Evolutionary conservation across 306 rosid genomes (phyloP), one percentile per base, ranked within the genome.

Genomic region (Castanopsis chinensis): DNA sequence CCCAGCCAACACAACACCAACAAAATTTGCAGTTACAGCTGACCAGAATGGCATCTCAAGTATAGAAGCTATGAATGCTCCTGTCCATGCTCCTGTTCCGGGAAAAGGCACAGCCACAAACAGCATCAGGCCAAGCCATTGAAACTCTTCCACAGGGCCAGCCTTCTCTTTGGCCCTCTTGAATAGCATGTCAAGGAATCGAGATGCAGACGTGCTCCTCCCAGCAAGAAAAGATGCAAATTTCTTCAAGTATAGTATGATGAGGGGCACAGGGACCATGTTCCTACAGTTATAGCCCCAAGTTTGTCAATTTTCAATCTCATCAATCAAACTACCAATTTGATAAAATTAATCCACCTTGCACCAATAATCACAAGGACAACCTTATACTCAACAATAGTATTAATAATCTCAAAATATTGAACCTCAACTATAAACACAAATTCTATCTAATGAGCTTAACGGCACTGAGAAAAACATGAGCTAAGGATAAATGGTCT

Each of bases 91-190:
- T 79, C 98, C 99, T 30, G 98, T 95, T 70, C 99, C 98, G 0
- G 98, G 99, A 83, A 95, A 95, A 78, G 98, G 99, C 78, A 95
- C 98, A 23, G 98, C 98, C 58, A 95, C 99, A 79, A 95, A 95
- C 77, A 93, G 79, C 98, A 95, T 92, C 21, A 92, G 88, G 73
- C 99, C 98, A 61, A 93, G 96, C 99, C 99, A 95, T 78, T 92
- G 98, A 83, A 95, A 95, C 92, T 95, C 98, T 85, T 95, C 91
- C 54, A 93, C 93, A 2, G 98, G 98, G 32, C 92, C 96, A 19
- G 97, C 99, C 83, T 95, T 95, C 81, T 77, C 83, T 87, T 95
- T 95, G 25, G 98, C 96, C 71, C 87, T 89, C 88, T 84, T 70
- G 75, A 95, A 93, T 70, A 95, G 74, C 85, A 86, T 52, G 81